Evolutionary conservation across 805 yeast genomes (phyloP), one percentile per base, ranked within the genome.

Genomic region (Kodamaea leandrae): DNA sequence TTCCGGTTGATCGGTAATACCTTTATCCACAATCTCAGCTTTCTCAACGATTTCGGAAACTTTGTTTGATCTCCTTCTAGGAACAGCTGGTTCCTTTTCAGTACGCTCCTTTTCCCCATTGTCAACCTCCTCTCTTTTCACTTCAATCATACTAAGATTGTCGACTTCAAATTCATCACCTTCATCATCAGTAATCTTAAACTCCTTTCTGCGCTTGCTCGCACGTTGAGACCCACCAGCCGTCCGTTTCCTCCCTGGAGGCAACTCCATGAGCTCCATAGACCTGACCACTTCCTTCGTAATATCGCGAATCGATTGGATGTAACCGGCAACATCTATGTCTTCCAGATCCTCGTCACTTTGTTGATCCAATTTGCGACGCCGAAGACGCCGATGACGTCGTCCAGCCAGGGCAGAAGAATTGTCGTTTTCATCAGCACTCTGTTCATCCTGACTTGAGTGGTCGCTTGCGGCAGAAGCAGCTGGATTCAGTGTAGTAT

Each of bases 241-340:
- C 3, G 34, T 39, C 14, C 43, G 29, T 18, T 26, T 39, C 21
- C 43, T 14, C 9, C 19, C 37, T 8, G 19, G 18, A 15, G 38
- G 43, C 5, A 39, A 18, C 15, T 36, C 41, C 10, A 39, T 15
- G 32, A 33, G 16, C 18, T 39, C 45, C 37, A 42, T 39, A 4
- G 43, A 41, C 23, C 36, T 42, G 47, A 36, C 50, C 9, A 51
- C 29, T 21, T 47, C 53, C n/a, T 43, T 36, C 19, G 51, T 46
- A 12, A 56, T 46, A 7, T 45, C 43, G 33, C 44, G 41, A 18
- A 56, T 52, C 20, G 53, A 60, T 13, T 46, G 37, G 13, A 56
- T 47, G 27, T 51, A 53, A 15, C 40, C 45, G 3, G 48, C 38
- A 6, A 27, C 32, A 17, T 39, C 43, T 25, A 28, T 32, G 12